Evolutionary conservation across 2,329 filamentous ascomycete genomes (phyloP), one percentile per base, ranked within the genome.

Genomic region (Tolypocladium cylindrosporum): DNA sequence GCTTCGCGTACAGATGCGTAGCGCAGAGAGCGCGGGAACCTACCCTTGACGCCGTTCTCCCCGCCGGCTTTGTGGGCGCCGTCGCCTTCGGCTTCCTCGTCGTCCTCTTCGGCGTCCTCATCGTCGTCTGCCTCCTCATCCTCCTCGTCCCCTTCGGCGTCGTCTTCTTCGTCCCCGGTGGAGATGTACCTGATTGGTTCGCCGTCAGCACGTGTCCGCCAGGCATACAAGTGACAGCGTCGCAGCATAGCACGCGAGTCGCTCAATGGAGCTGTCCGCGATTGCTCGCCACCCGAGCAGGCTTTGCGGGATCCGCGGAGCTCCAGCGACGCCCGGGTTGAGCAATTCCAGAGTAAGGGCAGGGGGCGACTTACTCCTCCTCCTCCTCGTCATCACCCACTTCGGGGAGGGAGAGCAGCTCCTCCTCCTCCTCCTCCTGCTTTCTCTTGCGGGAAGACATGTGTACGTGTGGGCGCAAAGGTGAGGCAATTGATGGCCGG

Each of bases 351-450:
- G 41, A 13, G 43, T n/a, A 21, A 52, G 53, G n/a, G 36, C 40
- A 24, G 19, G 55, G 43, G 36, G 36, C 45, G 53, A 68, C 79
- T 76, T 75, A 81, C 79, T 81, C 79, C 67, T 81, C 77, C 67
- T 81, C 79, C 65, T 80, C 78, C 66, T 79, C 77, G 50, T 74
- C 77, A 60, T 79, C 77, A 54, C 76, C 75, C 54, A 75, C 78
- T 60, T 79, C 79, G 57, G 79, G 79, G 57, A 82, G 77, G 61
- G 79, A 79, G 61, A 82, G 75, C 40, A 82, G 77, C 71, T 81
- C 78, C 59, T 80, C 77, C 31, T 88, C 86, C 55, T 79, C 77
- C 27, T 88, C 86, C 54, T 88, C 77, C 65, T 78, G 75, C 74
- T 79, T 79, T 74, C 78, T 78, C 77, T 81, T 81, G 66, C 79